These are phyloP conservation scores for Aspergillus sp. DNA, from an alignment of 2,329 filamentous ascomycete genomes.

Conservation along the genomic window DNA sequence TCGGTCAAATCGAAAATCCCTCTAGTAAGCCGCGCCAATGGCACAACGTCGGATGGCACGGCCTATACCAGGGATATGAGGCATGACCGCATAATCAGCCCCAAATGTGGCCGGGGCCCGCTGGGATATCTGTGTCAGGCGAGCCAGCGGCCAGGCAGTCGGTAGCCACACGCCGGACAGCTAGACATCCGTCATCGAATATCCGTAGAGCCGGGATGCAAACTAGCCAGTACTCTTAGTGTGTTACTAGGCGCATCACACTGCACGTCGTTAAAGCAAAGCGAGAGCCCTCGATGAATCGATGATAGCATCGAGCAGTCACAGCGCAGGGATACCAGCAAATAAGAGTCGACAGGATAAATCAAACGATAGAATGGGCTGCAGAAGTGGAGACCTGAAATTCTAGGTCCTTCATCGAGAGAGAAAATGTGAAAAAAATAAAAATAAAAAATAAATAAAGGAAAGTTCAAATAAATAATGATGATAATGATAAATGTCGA, in stretches of 20 bases:
- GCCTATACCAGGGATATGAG: constrained; percentile 13
- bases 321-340: background rate
- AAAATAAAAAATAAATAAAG: no score
- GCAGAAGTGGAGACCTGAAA: background rate
- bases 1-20: constrained; percentile 12
- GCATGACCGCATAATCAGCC: constrained; percentile 15
- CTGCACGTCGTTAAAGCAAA: constrained; percentile 12
- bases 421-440: background rate
- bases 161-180: background rate
- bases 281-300: background rate
- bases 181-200: background rate
- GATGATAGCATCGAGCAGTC: background rate
- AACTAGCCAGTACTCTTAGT: constrained; percentile 9
- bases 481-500: background rate
- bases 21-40: constrained; percentile 17
- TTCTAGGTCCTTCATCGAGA: constrained; percentile 6
- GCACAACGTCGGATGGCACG: constrained; percentile 11
- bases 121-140: constrained; percentile 10
- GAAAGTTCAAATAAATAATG: background rate
- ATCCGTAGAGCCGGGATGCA: constrained; percentile 13
- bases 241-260: constrained; percentile 12
- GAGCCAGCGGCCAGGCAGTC: constrained; percentile 3
- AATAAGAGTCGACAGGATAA: background rate
- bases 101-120: constrained; percentile 3
- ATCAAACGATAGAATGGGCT: background rate